A percentile compares a stretch with the other conserved stretches of the same genome.
Conservation (phyloP, 2,329 filamentous ascomycete genomes). For the Penicillium sp. region DNA sequence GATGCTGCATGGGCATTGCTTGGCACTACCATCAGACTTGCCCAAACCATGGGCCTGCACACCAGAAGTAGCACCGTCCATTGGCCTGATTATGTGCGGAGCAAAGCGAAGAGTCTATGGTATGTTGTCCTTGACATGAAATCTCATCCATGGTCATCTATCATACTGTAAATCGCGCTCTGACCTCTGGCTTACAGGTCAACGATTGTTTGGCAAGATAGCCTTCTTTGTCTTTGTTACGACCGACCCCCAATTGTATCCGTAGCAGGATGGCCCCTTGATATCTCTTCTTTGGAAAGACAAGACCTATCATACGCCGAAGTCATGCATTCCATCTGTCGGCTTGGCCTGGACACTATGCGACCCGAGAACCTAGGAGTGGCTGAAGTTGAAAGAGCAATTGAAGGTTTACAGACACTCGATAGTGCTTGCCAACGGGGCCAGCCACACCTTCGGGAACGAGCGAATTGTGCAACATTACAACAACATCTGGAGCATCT, state of each 20-base stretch:
- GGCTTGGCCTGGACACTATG: constrained; percentile 34
- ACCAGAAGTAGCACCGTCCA: constrained; percentile 36
- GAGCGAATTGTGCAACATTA: constrained; percentile 32
- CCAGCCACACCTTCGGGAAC: constrained; percentile 51
- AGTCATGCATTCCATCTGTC: constrained; percentile 30
- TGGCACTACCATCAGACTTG: constrained; percentile 33
- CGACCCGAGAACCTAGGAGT: constrained; percentile 42
- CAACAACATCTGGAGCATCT: constrained; percentile 55
- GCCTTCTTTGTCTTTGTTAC: constrained; percentile 35
- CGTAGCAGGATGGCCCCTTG: constrained; percentile 23
- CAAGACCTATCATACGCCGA: constrained; percentile 25
- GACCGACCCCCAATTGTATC: constrained; percentile 34
- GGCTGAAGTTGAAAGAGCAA: constrained; percentile 11
- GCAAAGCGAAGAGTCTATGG: constrained; percentile 28
- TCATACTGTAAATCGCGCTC: not conserved
- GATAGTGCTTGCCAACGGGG: constrained; percentile 47
- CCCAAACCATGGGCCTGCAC: constrained; percentile 36
- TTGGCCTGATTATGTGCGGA: constrained; percentile 24
- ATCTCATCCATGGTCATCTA: no score
- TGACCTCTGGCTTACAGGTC: constrained; percentile 22
- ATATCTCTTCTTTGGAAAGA: constrained; percentile 12
- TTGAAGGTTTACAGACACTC: constrained; percentile 43
- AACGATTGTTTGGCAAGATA: constrained; percentile 37
- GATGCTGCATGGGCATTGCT: constrained; percentile 33
- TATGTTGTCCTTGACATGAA: constrained; percentile 6